phyloP scores from a whole-genome alignment of 306 rosid genomes.

The Fragaria vesca region DNA sequence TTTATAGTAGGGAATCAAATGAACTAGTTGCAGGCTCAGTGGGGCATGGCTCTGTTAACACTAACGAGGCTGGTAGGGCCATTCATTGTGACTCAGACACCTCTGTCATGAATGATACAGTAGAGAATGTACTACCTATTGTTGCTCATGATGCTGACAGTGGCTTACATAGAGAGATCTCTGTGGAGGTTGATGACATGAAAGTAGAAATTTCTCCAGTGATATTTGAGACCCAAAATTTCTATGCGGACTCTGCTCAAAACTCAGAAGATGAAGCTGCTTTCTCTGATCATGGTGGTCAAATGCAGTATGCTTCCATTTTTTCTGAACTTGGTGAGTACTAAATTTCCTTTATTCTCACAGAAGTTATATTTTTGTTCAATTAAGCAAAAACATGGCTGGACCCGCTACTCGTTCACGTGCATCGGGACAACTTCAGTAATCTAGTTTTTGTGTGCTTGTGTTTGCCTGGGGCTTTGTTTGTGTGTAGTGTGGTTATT shows the following conservation, averaged over 20 bases:
- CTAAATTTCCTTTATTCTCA: slow-evolving; percentile 12
- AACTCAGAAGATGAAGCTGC: slow-evolving; percentile 35
- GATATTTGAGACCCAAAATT: slow-evolving; percentile 42
- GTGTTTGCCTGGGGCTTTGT: neutral
- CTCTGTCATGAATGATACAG: slow-evolving; percentile 54
- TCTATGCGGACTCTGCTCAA: slow-evolving; percentile 49
- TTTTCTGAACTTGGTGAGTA: slow-evolving; percentile 57
- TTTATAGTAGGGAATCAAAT: slow-evolving; percentile 33
- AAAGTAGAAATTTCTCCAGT: slow-evolving; percentile 33
- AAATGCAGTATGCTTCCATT: slow-evolving; percentile 36
- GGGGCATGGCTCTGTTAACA: slow-evolving; percentile 39
- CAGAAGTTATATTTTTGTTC: neutral
- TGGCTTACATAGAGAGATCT: slow-evolving; percentile 18
- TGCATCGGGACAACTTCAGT: neutral
- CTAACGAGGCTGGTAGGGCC: slow-evolving; percentile 40
- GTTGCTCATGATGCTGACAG: slow-evolving; percentile 28
- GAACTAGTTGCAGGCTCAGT: slow-evolving; percentile 32
- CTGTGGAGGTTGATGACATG: slow-evolving; percentile 34
- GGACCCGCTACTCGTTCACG: neutral
- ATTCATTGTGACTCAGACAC: slow-evolving; percentile 44
- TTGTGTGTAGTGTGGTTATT: neutral
- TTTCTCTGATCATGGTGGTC: slow-evolving; percentile 21
- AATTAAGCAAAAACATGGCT: neutral
- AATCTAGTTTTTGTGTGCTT: neutral
- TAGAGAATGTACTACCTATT: slow-evolving; percentile 25